Evolutionary conservation across 768 basidiomycete genomes (phyloP).

Genomic region (Hypholoma fasciculare): DNA sequence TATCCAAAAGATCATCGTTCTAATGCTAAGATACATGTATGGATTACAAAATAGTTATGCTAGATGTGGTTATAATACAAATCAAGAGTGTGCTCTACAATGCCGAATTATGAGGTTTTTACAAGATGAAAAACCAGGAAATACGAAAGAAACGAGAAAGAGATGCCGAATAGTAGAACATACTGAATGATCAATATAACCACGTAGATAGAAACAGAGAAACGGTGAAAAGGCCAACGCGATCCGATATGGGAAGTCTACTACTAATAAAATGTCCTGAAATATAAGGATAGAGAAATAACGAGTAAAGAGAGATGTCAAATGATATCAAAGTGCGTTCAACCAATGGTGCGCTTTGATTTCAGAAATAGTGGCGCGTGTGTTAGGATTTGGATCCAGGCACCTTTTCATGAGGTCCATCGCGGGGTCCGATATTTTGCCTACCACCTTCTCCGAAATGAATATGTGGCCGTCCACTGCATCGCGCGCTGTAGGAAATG

Average conservation of each 20-base stretch:
- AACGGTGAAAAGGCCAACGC: too few relatives aligned
- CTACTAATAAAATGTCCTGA: too few relatives aligned
- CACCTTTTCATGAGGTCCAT: constrained; percentile 73
- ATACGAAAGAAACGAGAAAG: not conserved
- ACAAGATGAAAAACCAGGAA: constrained; percentile 2
- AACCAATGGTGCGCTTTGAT: constrained; percentile 90
- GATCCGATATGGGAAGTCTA: too few relatives aligned
- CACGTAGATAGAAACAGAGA: not conserved
- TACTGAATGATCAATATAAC: not conserved
- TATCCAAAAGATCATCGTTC: not conserved
- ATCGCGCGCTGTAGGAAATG: constrained; percentile 86
- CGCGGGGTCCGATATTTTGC: constrained; percentile 44
- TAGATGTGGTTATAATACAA: constrained; percentile 5
- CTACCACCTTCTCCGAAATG: constrained; percentile 42
- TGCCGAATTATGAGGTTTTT: constrained; percentile 2
- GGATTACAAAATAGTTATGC: constrained; percentile 4
- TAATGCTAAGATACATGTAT: not conserved
- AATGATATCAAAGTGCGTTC: constrained; percentile 1
- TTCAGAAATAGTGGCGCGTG: constrained; percentile 79
- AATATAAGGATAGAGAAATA: not conserved
- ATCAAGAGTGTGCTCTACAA: constrained; percentile 7
- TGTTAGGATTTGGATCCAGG: constrained; percentile 79
- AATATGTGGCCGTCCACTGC: constrained; percentile 67
- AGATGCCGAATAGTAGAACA: not conserved
- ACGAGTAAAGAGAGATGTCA: not conserved